Conservation (phyloP, 164 flowering plant species). For the Liquidambar formosana region DNA sequence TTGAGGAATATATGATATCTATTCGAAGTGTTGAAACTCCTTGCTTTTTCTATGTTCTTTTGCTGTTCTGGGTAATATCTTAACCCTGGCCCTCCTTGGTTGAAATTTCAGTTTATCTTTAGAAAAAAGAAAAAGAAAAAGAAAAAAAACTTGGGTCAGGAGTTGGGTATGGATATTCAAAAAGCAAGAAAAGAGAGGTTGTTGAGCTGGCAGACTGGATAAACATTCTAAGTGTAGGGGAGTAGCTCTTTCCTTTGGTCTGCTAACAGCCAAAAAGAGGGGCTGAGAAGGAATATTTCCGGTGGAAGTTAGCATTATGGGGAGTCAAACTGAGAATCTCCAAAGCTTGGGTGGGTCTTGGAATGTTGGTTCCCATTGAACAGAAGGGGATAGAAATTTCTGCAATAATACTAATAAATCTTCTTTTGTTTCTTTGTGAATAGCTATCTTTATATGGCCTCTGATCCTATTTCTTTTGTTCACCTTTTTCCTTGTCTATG, state of each 20-base stretch:
- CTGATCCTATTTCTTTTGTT: background rate
- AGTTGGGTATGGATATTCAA: slow-evolving; percentile 10
- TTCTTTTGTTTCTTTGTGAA: slow-evolving; percentile 4
- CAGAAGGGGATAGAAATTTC: slow-evolving; percentile 3
- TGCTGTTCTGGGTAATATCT: too few species aligned
- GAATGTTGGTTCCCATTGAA: background rate
- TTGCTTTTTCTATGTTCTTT: background rate
- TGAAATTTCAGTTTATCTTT: slow-evolving; percentile 1
- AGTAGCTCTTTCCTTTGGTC: slow-evolving; percentile 13
- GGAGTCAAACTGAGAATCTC: slow-evolving; percentile 27
- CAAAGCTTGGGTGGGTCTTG: slow-evolving; percentile 14
- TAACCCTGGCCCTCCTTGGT: background rate
- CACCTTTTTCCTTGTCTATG: background rate
- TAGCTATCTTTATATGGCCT: background rate
- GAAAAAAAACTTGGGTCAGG: background rate
- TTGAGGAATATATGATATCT: background rate
- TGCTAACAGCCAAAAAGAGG: slow-evolving; percentile 20
- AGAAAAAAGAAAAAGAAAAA: too few species aligned
- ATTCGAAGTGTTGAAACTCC: background rate
- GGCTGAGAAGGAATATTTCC: slow-evolving; percentile 29
- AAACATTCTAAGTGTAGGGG: slow-evolving; percentile 18
- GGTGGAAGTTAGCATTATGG: slow-evolving; percentile 31
- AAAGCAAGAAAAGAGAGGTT: slow-evolving; percentile 3
- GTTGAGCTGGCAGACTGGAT: background rate
- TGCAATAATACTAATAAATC: slow-evolving; percentile 3